Evolutionary conservation across 176 grass and related monocot genomes (phyloP), one percentile per base, ranked within the genome.

Genomic region (Ampelocalamus luodianensis): DNA sequence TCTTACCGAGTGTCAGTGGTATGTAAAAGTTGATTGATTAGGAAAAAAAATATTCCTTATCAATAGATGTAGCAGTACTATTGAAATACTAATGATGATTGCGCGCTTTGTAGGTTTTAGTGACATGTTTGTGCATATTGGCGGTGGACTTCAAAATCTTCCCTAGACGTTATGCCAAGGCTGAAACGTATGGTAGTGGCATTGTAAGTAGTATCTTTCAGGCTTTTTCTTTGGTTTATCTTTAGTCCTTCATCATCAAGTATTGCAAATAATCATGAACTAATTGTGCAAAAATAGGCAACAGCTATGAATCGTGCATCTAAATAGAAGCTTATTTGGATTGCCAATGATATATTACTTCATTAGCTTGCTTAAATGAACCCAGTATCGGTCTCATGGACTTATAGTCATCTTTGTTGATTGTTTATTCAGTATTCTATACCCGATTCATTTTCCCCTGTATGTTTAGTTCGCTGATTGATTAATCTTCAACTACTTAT

Each of bases 121-220:
- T 95, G n/a, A 98, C 96, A 92, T 98, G 96, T 85, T 86, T 98
- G 84, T 92, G 89, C 78, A 95, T 98, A 94, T 86, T 98, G 85
- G 91, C 93, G 4, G 93, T 98, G 76, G 93, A 98, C 80, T 98
- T 98, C 80, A 88, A 92, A 89, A 88, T 98, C 22, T 98, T 95
- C 67, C 96, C 93, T 77, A 89, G 91, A 66, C 86, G 90, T 18
- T 98, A 90, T 86, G 96, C 91, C 66, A 98, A 98, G 81, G 91
- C 93, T 72, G 96, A 98, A 94, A 94, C 93, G 71, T 98, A 98
- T 84, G 91, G 93, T 51, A 86, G 78, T 85, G 85, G 93, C 90
- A 79, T 98, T 10, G 93, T 98, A 93, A 95, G 92, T 85, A 81
- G 58, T 65, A 40, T 43, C 73, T 71, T 82, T 26, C 45, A 55